phyloP scores from a whole-genome alignment of 176 grass and related monocot species.

The Musa troglodytarum region DNA sequence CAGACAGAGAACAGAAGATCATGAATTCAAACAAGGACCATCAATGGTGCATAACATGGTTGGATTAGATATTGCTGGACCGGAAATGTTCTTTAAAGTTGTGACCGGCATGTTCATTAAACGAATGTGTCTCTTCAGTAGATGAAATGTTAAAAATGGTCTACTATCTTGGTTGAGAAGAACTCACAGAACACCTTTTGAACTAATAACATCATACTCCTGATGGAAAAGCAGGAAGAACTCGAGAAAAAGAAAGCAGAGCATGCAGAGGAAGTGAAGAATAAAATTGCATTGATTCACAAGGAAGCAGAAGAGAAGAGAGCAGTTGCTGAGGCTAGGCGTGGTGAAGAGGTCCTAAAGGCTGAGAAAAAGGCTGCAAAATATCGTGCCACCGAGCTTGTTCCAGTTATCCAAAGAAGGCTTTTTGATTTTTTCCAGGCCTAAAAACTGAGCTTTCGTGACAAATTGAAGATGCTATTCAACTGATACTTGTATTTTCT shows the following conservation, averaged over 20 bases:
- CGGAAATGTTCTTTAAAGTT: too few species aligned
- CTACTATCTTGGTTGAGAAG: too few species aligned
- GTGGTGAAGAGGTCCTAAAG: background rate
- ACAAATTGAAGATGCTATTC: background rate
- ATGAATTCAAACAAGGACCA: too few species aligned
- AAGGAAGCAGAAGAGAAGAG: conserved; percentile 4
- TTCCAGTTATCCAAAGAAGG: background rate
- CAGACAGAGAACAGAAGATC: too few species aligned
- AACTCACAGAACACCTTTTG: too few species aligned
- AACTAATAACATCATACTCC: background rate
- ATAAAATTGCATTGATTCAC: conserved; percentile 1
- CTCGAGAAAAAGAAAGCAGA: background rate
- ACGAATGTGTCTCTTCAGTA: too few species aligned
- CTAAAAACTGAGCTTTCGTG: too few species aligned
- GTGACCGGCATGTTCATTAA: too few species aligned
- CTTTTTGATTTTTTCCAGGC: background rate
- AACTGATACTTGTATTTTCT: background rate
- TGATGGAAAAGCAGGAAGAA: background rate
- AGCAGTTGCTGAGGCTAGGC: background rate
- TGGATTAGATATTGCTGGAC: too few species aligned
- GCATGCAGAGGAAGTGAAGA: conserved; percentile 1
- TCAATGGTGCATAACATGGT: background rate
- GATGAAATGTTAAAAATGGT: too few species aligned
- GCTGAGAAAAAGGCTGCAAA: background rate
- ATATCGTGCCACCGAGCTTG: background rate